phyloP scores from a whole-genome alignment of 306 rosid genomes.

The Dalbergia cochinchinensis region DNA sequence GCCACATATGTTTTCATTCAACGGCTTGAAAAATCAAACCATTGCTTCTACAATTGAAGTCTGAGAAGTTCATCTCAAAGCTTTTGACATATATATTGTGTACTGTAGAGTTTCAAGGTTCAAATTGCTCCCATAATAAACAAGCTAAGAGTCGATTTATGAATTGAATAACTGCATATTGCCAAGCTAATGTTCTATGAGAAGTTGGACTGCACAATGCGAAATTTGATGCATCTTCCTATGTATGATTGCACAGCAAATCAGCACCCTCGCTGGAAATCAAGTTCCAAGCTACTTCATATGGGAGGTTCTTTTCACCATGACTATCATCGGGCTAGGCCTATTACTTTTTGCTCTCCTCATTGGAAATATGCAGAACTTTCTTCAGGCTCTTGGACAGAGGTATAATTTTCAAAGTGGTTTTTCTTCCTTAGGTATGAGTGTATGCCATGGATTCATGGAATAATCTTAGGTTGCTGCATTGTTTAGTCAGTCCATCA shows the following conservation, averaged over 20 bases:
- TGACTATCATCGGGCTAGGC: slow-evolving; percentile 68
- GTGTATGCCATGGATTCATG: neutral
- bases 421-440: neutral
- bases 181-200: neutral
- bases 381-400: slow-evolving; percentile 70
- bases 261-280: slow-evolving; percentile 74
- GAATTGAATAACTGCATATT: neutral
- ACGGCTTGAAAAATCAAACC: too few species aligned
- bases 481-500: neutral
- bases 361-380: slow-evolving; percentile 74
- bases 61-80: neutral
- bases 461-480: neutral
- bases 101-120: neutral
- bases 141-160: neutral
- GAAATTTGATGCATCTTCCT: neutral
- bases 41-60: neutral
- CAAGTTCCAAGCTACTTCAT: slow-evolving; percentile 64
- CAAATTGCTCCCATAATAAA: neutral
- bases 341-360: slow-evolving; percentile 73
- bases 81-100: neutral
- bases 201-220: neutral
- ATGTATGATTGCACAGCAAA: slow-evolving; percentile 57
- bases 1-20: too few species aligned
- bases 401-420: slow-evolving; percentile 47
- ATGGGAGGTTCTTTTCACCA: slow-evolving; percentile 67